Evolutionary conservation across 495 filamentous ascomycete species (phyloP).

Genomic region (Penicillium chermesinum): DNA sequence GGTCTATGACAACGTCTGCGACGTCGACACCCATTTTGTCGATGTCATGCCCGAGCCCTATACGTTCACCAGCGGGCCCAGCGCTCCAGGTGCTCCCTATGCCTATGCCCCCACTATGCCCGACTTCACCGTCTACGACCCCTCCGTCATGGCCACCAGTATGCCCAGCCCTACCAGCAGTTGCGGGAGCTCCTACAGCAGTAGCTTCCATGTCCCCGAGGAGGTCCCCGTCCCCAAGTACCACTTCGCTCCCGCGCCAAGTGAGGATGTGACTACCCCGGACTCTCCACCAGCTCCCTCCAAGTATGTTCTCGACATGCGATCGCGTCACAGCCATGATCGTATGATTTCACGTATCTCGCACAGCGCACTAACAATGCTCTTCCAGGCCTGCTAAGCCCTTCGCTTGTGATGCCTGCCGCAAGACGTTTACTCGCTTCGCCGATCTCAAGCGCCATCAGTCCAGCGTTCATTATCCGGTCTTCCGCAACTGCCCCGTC

Average conservation of each 20-base stretch:
- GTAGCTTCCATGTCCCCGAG: slow-evolving; percentile 14
- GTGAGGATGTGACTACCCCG: slow-evolving; percentile 14
- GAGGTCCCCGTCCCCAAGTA: slow-evolving; percentile 20
- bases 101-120: slow-evolving; percentile 8
- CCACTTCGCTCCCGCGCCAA: slow-evolving; percentile 1
- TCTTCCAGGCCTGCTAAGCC: slow-evolving; percentile 29
- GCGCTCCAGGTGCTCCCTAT: slow-evolving; percentile 22
- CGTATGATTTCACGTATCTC: too few species aligned
- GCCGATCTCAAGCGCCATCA: slow-evolving; percentile 54
- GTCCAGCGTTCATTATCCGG: slow-evolving; percentile 48
- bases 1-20: slow-evolving; percentile 19
- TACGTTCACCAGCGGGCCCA: slow-evolving; percentile 23
- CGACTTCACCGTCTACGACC: slow-evolving; percentile 14
- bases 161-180: slow-evolving; percentile 17
- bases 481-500: slow-evolving; percentile 71
- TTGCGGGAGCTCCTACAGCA: slow-evolving; percentile 16
- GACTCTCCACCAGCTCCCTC: slow-evolving; percentile 19
- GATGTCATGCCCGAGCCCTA: slow-evolving; percentile 20
- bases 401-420: slow-evolving; percentile 43
- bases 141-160: slow-evolving; percentile 11
- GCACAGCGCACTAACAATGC: slow-evolving; percentile 1
- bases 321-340: too few species aligned
- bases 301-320: slow-evolving; percentile 18
- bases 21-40: slow-evolving; percentile 16
- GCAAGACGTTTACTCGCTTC: slow-evolving; percentile 44